A percentile compares a stretch with the other conserved stretches of the same genome.
These are phyloP conservation scores for Primulina eburnea DNA, from an alignment of 257 asterid genomes.

Conservation along the genomic window DNA sequence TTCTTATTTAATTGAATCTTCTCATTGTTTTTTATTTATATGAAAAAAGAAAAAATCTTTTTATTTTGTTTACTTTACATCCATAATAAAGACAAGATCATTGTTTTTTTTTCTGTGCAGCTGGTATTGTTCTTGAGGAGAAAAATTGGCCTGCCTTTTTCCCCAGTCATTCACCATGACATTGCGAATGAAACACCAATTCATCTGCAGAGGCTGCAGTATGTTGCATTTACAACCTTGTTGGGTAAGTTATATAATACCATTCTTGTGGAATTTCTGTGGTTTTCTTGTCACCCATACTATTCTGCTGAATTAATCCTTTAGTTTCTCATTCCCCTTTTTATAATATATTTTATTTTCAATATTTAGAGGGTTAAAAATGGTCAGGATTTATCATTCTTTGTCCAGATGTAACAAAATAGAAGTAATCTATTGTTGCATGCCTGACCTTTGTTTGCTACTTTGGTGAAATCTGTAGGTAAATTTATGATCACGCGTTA, in stretches of 20 bases:
- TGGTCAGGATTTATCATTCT: neutral
- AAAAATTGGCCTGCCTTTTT: conserved; percentile 64
- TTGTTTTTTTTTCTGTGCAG: conserved; percentile 33
- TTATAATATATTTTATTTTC: neutral
- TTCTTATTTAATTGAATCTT: neutral
- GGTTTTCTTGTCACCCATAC: neutral
- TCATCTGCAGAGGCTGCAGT: conserved; percentile 63
- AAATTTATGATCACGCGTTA: neutral
- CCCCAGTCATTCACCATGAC: conserved; percentile 64
- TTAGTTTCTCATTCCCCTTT: neutral
- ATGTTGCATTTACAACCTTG: conserved; percentile 62
- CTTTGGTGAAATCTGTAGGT: neutral
- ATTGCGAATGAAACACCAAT: conserved; percentile 60
- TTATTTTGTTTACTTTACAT: neutral
- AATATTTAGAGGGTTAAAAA: neutral
- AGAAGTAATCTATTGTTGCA: neutral
- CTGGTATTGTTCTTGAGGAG: conserved; percentile 53
- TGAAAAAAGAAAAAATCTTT: neutral
- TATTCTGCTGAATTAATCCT: conserved; percentile 15
- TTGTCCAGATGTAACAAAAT: conserved; percentile 6
- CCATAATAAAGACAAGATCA: neutral
- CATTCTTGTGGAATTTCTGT: neutral
- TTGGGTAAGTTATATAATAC: conserved; percentile 42
- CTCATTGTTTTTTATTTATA: conserved; percentile 13
- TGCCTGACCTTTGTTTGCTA: neutral